Conservation (phyloP, 2,329 filamentous ascomycete species). For the Botrytis hyacinthi region DNA sequence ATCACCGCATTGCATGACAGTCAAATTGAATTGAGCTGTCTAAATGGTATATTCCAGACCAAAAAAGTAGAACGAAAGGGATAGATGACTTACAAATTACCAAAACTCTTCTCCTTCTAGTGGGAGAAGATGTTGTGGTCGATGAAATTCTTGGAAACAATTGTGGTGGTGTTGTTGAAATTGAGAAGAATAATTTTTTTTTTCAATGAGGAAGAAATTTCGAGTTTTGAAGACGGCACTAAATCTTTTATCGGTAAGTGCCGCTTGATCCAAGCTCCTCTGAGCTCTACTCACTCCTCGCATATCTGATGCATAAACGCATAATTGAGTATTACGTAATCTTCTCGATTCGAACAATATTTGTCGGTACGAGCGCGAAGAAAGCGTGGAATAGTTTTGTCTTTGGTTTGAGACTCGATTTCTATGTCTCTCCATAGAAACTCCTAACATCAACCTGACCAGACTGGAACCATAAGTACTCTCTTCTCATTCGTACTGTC, state of each 20-base stretch:
- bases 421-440: background rate
- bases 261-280: slow-evolving; percentile 1
- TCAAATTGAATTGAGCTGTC: background rate
- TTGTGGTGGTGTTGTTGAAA: background rate
- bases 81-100: slow-evolving; percentile 26
- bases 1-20: slow-evolving; percentile 51
- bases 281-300: too few relatives aligned
- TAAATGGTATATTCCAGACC: background rate
- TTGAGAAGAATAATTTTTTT: background rate
- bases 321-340: background rate
- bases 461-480: background rate
- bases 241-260: background rate
- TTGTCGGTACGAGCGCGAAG: background rate
- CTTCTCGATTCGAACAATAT: background rate
- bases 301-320: background rate
- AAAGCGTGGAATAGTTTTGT: background rate
- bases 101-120: slow-evolving; percentile 10
- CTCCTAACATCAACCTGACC: background rate
- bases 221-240: background rate
- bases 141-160: background rate
- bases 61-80: background rate
- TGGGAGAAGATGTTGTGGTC: slow-evolving; percentile 23
- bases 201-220: background rate
- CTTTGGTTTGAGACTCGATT: background rate
- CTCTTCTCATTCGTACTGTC: too few relatives aligned